These are phyloP conservation scores for Alternaria angustiovoidea DNA, from an alignment of 2,329 filamentous ascomycete genomes.

Conservation along the genomic window DNA sequence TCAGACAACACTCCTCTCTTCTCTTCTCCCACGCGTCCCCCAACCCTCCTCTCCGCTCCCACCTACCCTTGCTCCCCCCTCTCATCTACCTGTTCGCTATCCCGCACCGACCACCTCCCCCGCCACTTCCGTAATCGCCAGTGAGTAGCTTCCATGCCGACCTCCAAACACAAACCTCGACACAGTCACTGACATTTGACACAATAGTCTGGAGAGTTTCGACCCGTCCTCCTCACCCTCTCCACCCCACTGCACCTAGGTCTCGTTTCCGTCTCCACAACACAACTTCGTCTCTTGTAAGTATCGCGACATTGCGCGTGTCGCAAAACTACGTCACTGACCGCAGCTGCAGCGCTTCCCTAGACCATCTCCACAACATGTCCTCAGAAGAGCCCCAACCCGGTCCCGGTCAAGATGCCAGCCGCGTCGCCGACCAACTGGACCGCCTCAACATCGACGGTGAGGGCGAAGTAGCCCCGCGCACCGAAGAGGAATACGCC, in stretches of 20 bases:
- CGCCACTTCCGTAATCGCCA: constrained; percentile 45
- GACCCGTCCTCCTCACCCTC: constrained; percentile 15
- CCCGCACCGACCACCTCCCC: constrained; percentile 45
- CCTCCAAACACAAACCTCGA: constrained; percentile 30
- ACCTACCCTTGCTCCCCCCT: constrained; percentile 20
- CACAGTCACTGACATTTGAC: constrained; percentile 32
- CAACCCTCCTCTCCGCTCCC: constrained; percentile 26
- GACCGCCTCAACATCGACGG: constrained; percentile 51
- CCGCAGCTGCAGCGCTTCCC: constrained; percentile 33
- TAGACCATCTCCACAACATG: constrained; percentile 51
- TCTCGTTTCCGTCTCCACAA: constrained; percentile 11
- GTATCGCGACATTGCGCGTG: constrained; percentile 24
- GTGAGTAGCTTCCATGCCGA: constrained; percentile 37
- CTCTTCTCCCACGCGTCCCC: constrained; percentile 30
- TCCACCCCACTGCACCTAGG: constrained; percentile 9
- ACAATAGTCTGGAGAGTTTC: constrained; percentile 20
- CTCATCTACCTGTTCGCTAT: constrained; percentile 25
- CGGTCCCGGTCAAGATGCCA: constrained; percentile 42
- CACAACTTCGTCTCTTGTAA: constrained; percentile 23
- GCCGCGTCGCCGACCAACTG: constrained; percentile 54
- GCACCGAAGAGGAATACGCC: constrained; percentile 97
- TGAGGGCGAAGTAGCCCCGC: constrained; percentile 76
- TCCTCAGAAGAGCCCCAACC: constrained; percentile 52
- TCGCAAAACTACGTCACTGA: constrained; percentile 40
- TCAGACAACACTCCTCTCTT: constrained; percentile 30